A percentile compares a stretch with the other conserved stretches of the same genome.
Evolutionary conservation across 306 rosid genomes (phyloP).

Genomic region (Abrus pulchellus): DNA sequence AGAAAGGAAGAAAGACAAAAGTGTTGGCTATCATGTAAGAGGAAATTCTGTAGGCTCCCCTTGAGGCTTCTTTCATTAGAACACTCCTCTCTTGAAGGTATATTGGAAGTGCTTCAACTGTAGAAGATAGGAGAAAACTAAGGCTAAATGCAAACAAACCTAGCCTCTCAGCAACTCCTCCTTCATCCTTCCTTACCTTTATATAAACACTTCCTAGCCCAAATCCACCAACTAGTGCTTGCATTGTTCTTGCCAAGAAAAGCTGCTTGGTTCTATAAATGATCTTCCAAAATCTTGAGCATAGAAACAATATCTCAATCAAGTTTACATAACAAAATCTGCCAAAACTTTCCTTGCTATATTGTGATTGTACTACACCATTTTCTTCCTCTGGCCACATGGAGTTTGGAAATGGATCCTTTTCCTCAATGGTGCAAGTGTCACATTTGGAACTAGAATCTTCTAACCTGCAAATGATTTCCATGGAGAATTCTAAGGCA

Average conservation of each 20-base stretch:
- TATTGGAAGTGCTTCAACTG: slow-evolving; percentile 91
- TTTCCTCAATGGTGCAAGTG: slow-evolving; percentile 34
- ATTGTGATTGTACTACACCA: slow-evolving; percentile 28
- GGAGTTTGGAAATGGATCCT: slow-evolving; percentile 44
- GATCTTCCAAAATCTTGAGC: slow-evolving; percentile 88
- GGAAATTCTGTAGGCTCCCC: slow-evolving; percentile 82
- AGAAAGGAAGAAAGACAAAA: slow-evolving; percentile 78
- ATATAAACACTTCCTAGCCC: slow-evolving; percentile 83
- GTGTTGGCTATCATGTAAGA: slow-evolving; percentile 92
- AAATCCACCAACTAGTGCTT: slow-evolving; percentile 90
- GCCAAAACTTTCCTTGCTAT: slow-evolving; percentile 19
- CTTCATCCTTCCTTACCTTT: slow-evolving; percentile 75
- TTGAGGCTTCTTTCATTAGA: slow-evolving; percentile 88
- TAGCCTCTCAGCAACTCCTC: slow-evolving; percentile 73
- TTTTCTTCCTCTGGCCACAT: slow-evolving; percentile 55
- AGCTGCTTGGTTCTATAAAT: slow-evolving; percentile 92
- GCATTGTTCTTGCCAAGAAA: slow-evolving; percentile 83
- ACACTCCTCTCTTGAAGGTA: slow-evolving; percentile 88
- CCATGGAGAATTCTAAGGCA: slow-evolving; percentile 87
- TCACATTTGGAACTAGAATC: slow-evolving; percentile 51
- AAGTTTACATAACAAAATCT: slow-evolving; percentile 41
- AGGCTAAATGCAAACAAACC: slow-evolving; percentile 91
- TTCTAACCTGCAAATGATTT: slow-evolving; percentile 65
- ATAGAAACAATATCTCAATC: slow-evolving; percentile 74
- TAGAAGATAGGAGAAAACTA: slow-evolving; percentile 87